phyloP scores from a whole-genome alignment of 2,329 filamentous ascomycete species.

The Lachnellula arida region DNA sequence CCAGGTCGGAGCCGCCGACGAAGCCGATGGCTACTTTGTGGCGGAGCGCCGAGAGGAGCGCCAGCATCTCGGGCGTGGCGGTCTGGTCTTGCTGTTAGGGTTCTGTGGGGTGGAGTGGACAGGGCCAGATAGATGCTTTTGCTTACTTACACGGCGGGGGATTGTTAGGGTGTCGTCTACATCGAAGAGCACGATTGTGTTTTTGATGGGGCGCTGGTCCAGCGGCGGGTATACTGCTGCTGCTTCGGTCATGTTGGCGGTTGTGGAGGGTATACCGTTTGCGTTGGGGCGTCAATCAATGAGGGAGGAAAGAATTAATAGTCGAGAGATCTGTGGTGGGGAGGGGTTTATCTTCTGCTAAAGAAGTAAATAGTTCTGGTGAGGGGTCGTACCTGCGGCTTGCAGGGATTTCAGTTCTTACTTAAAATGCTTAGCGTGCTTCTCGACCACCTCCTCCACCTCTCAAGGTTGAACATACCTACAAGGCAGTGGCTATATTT shows the following conservation, averaged over 20 bases:
- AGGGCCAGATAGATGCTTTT: not conserved
- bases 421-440: not conserved
- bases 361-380: too few relatives aligned
- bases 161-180: constrained; percentile 90
- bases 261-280: not conserved
- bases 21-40: constrained; percentile 86
- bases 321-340: not conserved
- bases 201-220: constrained; percentile 78
- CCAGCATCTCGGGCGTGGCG: constrained; percentile 76
- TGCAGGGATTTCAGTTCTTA: not conserved
- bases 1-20: constrained; percentile 87
- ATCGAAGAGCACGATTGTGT: constrained; percentile 94
- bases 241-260: constrained; percentile 1
- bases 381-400: not conserved
- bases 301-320: not conserved
- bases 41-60: constrained; percentile 72
- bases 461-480: too few relatives aligned
- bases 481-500: too few relatives aligned
- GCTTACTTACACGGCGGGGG: constrained; percentile 62
- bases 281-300: not conserved
- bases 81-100: constrained; percentile 38
- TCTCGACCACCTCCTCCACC: not conserved
- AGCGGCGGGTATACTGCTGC: constrained; percentile 55
- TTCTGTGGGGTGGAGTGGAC: constrained; percentile 3
- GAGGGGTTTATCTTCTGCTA: too few relatives aligned